phyloP scores from a whole-genome alignment of 192 early-diverging fungal species.

The Linnemannia schmuckeri region DNA sequence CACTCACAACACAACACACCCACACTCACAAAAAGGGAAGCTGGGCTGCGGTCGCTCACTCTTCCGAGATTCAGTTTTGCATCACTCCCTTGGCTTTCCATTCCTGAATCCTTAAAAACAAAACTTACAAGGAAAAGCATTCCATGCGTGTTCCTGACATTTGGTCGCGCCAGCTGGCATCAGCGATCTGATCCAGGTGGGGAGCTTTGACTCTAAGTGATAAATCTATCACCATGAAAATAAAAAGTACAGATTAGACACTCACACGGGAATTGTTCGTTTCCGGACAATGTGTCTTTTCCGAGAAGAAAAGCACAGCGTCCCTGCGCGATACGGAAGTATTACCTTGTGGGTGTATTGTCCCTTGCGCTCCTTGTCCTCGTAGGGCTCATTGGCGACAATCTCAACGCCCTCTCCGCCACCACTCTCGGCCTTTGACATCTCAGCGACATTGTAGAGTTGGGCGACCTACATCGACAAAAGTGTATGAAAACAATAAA shows the following conservation, averaged over 20 bases:
- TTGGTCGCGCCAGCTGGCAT: slow-evolving; percentile 75
- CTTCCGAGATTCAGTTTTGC: neutral
- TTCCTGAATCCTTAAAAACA: neutral
- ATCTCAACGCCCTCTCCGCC: slow-evolving; percentile 88
- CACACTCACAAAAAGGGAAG: neutral
- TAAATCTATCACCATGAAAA: slow-evolving; percentile 47
- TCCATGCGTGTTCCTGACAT: slow-evolving; percentile 87
- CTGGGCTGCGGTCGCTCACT: neutral
- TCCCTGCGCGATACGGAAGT: slow-evolving; percentile 15
- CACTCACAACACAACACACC: neutral
- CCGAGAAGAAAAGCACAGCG: neutral
- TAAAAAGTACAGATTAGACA: neutral
- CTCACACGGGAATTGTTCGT: neutral
- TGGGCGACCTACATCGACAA: slow-evolving; percentile 67
- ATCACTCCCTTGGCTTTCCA: neutral
- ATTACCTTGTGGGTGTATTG: slow-evolving; percentile 88
- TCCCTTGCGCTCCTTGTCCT: slow-evolving; percentile 77
- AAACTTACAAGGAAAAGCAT: slow-evolving; percentile 77
- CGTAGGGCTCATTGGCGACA: slow-evolving; percentile 82
- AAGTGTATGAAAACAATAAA: neutral
- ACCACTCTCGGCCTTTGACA: slow-evolving; percentile 82
- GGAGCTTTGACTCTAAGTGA: slow-evolving; percentile 65
- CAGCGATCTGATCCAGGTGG: slow-evolving; percentile 70
- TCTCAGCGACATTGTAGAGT: slow-evolving; percentile 81
- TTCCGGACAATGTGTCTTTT: neutral